Evolutionary conservation across 1,139 yeast species (phyloP).

Genomic region (Candida glucosophila): DNA sequence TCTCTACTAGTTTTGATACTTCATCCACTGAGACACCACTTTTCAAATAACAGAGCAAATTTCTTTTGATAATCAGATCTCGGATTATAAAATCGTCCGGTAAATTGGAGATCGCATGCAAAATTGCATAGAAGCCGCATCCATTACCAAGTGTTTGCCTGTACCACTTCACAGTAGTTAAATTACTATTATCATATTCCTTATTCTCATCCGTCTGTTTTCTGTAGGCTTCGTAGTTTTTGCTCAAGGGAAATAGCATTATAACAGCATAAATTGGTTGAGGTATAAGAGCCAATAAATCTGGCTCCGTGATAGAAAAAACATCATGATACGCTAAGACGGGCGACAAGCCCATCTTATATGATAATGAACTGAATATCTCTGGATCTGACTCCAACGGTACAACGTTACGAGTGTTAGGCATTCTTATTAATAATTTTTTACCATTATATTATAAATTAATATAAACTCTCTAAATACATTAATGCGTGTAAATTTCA

Average conservation of each 20-base stretch:
- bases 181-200: conserved; percentile 11
- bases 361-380: conserved; percentile 67
- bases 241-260: conserved; percentile 72
- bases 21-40: conserved; percentile 22
- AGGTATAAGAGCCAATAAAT: conserved; percentile 68
- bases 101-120: conserved; percentile 68
- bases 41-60: conserved; percentile 15
- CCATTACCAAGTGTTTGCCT: conserved; percentile 83
- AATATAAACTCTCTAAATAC: not conserved
- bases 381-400: conserved; percentile 91
- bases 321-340: conserved; percentile 67
- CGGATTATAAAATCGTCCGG: conserved; percentile 34
- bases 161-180: conserved; percentile 48
- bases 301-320: conserved; percentile 75
- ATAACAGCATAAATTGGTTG: conserved; percentile 72
- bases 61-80: conserved; percentile 23
- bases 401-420: conserved; percentile 35
- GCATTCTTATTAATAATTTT: not conserved
- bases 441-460: too few species aligned
- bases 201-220: conserved; percentile 18
- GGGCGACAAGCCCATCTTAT: conserved; percentile 57
- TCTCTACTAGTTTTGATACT: conserved; percentile 41
- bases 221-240: conserved; percentile 47
- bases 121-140: conserved; percentile 84
- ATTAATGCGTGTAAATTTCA: not conserved